Evolutionary conservation across 164 flowering plant genomes (phyloP).

Genomic region (Cinnamomum micranthum): DNA sequence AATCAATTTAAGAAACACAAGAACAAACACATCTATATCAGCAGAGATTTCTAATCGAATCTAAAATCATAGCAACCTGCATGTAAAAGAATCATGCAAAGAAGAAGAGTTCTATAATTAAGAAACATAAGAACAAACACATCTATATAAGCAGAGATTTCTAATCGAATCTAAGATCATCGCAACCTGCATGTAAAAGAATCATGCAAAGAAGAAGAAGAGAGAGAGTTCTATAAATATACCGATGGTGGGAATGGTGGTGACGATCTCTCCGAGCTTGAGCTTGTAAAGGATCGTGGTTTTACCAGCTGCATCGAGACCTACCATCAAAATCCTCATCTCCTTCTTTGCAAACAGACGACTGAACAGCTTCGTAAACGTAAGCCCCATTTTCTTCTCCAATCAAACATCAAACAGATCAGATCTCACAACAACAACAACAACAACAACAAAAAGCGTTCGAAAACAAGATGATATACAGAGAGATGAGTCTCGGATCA

Average conservation of each 20-base stretch:
- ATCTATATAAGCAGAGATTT: too few species aligned
- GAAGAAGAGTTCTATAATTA: too few species aligned
- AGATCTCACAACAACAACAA: not conserved
- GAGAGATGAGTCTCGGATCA: too few species aligned
- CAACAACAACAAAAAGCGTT: too few species aligned
- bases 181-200: not conserved
- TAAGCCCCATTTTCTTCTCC: slow-evolving; percentile 46
- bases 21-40: too few species aligned
- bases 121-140: too few species aligned
- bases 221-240: not conserved
- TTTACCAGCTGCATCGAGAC: slow-evolving; percentile 78
- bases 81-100: not conserved
- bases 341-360: slow-evolving; percentile 69
- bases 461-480: not conserved
- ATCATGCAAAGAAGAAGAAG: not conserved
- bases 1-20: too few species aligned
- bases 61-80: not conserved
- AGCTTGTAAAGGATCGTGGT: slow-evolving; percentile 74
- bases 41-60: too few species aligned
- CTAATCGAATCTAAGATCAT: too few species aligned
- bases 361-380: slow-evolving; percentile 63
- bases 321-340: slow-evolving; percentile 77
- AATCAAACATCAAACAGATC: not conserved
- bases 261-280: slow-evolving; percentile 72
- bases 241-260: slow-evolving; percentile 79